Base-by-base conservation (phyloP, 2,329 filamentous ascomycete species). In the Lachnellula subtilissima region DNA sequence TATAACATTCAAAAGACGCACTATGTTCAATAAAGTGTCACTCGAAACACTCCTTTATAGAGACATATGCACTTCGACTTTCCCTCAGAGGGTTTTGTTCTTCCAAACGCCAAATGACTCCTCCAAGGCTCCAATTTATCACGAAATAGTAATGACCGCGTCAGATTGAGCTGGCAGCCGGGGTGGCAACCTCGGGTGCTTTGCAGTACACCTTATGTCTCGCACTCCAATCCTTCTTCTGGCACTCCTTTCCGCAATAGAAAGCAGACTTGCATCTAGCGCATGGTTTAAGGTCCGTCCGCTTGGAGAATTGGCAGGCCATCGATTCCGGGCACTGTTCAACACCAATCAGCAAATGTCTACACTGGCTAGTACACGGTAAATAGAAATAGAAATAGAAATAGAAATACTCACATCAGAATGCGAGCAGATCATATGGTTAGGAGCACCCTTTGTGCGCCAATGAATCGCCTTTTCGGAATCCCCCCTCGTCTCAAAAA, bases 131-230 rank as follows among this genome's bases (percentile, higher is more conserved):
- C n/a, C n/a, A n/a, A 28, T 8, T 28, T 9, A 28, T 28, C 28
- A 2, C 28, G 9, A 9, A 9, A 9, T 28, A 6, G 7, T 28
- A 28, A 28, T 28, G 7, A 8, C 28, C 2, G 8, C 8, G 2
- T 9, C 7, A 8, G 7, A 6, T 8, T 28, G 7, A 28, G 9
- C 8, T 7, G 2, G 39, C 39, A 40, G 39, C 14, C 39, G 15
- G 1, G 5, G 39, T 15, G 2, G 17, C 39, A 40, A 40, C 15
- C 5, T 17, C 4, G 7, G 15, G 12, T 3, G 46, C 46, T 32
- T 52, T 36, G 54, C 49, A 56, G 11, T 52, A 32, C 23, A 15
- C 22, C 48, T 52, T 56, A 40, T 56, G 54, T 25, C 49, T 12
- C 32, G 28, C 40, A 6, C 2, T 40, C 42, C 40, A 56, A 37